These are phyloP conservation scores for Massarina eburnea DNA, from an alignment of 2,329 filamentous ascomycete genomes.

Conservation along the genomic window DNA sequence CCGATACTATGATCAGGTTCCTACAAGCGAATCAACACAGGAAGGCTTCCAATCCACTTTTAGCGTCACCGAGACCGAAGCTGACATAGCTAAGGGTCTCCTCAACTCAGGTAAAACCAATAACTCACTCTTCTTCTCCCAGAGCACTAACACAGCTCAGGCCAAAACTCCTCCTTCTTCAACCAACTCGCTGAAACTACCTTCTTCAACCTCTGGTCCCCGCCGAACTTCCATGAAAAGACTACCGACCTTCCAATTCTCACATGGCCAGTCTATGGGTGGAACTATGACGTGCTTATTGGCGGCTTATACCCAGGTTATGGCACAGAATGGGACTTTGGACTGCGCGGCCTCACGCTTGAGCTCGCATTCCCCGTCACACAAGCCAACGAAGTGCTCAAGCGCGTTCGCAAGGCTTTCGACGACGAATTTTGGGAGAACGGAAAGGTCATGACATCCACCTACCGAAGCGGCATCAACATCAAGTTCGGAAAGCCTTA, in stretches of 20 bases:
- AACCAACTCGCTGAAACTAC: conserved; percentile 55
- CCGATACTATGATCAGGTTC: conserved; percentile 55
- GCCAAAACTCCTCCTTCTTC: conserved; percentile 49
- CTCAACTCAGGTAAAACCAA: conserved; percentile 46
- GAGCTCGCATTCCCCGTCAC: conserved; percentile 57
- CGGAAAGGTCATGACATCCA: conserved; percentile 52
- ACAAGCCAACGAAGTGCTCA: conserved; percentile 53
- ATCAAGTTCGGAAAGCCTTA: conserved; percentile 56
- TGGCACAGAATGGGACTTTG: conserved; percentile 55
- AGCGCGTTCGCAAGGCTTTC: conserved; percentile 52
- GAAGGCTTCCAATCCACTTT: conserved; percentile 57
- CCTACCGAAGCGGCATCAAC: conserved; percentile 56
- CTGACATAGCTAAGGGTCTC: conserved; percentile 43
- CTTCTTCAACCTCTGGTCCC: conserved; percentile 54
- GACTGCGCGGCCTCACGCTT: conserved; percentile 52
- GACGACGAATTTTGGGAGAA: conserved; percentile 48
- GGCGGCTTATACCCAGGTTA: conserved; percentile 54
- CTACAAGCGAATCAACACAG: conserved; percentile 45
- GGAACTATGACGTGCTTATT: conserved; percentile 58
- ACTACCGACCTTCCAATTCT: conserved; percentile 47
- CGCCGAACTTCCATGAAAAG: conserved; percentile 57
- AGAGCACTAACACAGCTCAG: conserved; percentile 4
- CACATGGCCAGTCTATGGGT: conserved; percentile 55
- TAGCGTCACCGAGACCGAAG: conserved; percentile 51
- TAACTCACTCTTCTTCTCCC: background rate